phyloP scores from a whole-genome alignment of 768 basidiomycete species.

The Kwoniella sp. region DNA sequence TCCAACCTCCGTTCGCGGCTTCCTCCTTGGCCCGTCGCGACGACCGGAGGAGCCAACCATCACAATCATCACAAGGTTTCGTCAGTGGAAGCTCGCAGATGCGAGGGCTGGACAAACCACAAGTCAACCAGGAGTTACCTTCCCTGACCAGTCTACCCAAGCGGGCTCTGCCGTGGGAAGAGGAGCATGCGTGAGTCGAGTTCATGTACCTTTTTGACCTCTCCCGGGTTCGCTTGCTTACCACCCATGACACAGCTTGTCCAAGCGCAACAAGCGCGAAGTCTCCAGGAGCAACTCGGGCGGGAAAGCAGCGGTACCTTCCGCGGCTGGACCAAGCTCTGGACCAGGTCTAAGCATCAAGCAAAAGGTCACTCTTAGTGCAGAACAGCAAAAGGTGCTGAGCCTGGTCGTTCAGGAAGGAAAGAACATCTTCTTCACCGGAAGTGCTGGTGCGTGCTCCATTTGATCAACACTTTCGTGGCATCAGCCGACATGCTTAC shows the following conservation, averaged over 20 bases:
- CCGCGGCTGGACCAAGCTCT: slow-evolving; percentile 1
- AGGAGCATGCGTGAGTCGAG: slow-evolving; percentile 25
- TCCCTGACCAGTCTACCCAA: slow-evolving; percentile 24
- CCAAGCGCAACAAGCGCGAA: too few relatives aligned
- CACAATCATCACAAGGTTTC: not conserved
- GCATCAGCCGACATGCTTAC: not conserved
- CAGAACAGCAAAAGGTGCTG: slow-evolving; percentile 80
- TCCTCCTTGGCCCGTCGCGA: slow-evolving; percentile 4
- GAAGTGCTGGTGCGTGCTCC: slow-evolving; percentile 75
- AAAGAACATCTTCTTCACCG: slow-evolving; percentile 87
- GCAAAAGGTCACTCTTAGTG: slow-evolving; percentile 64
- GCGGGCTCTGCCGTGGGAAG: slow-evolving; percentile 39
- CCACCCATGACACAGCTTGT: not conserved
- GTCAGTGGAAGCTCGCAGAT: slow-evolving; percentile 6
- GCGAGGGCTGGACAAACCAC: slow-evolving; percentile 3
- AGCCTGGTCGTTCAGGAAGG: slow-evolving; percentile 64
- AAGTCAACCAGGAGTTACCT: slow-evolving; percentile 16
- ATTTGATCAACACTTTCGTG: not conserved
- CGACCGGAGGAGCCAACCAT: not conserved
- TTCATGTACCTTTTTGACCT: not conserved
- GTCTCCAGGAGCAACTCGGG: slow-evolving; percentile 12
- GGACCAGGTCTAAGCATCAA: slow-evolving; percentile 45
- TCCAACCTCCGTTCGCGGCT: not conserved
- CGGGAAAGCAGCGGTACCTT: slow-evolving; percentile 8
- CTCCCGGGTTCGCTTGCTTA: not conserved